Percentiles rank a stretch among this genome's conserved stretches.
Conservation (phyloP, 257 asterid species). For the Paulownia fortunei region DNA sequence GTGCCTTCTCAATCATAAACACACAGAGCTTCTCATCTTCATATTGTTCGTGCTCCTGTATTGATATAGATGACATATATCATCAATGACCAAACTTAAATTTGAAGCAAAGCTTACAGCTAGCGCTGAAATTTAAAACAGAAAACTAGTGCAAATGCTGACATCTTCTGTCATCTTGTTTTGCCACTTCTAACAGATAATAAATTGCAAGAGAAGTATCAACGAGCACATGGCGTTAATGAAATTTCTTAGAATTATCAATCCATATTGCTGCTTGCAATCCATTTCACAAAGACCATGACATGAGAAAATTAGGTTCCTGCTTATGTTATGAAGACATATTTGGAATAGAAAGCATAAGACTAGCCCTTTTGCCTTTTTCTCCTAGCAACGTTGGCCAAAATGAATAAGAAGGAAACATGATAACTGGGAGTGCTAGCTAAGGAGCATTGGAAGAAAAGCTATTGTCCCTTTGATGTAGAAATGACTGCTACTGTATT, state of each 20-base stretch:
- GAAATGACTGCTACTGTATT: background rate
- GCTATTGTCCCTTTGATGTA: background rate
- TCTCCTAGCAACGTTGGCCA: background rate
- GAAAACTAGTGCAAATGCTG: background rate
- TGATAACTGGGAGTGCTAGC: background rate
- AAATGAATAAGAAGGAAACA: background rate
- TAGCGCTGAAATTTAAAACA: background rate
- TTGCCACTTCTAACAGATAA: too few species aligned
- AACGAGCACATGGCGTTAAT: too few species aligned
- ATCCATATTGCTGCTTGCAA: too few species aligned
- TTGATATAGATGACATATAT: background rate
- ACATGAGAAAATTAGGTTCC: too few species aligned
- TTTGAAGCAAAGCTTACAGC: background rate
- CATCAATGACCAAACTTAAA: background rate
- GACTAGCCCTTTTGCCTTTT: too few species aligned
- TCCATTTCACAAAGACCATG: too few species aligned
- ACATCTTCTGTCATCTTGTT: too few species aligned
- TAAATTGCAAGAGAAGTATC: too few species aligned
- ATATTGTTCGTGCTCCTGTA: slow-evolving; percentile 47
- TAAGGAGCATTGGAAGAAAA: background rate
- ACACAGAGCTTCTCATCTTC: slow-evolving; percentile 83
- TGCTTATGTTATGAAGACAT: too few species aligned
- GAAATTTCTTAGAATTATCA: too few species aligned
- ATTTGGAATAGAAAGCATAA: too few species aligned
- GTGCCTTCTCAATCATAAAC: slow-evolving; percentile 76